Percentiles rank a stretch among this genome's conserved stretches.
Conservation (phyloP, 352 stramenopile species). For the Phytophthora sp. region DNA sequence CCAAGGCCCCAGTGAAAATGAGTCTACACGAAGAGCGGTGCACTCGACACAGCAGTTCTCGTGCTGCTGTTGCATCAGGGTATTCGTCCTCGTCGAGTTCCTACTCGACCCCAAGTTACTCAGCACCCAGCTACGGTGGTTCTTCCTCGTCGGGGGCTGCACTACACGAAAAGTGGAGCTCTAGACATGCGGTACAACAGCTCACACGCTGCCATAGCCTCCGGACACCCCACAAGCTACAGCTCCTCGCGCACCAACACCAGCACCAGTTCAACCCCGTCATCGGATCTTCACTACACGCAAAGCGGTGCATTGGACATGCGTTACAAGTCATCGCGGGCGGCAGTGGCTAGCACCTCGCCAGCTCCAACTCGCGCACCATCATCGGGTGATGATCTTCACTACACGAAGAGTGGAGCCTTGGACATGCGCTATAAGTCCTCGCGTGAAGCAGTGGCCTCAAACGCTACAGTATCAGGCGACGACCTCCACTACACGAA, state of each 20-base stretch:
- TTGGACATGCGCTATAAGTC: not conserved
- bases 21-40: slow-evolving; percentile 30
- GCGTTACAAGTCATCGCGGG: slow-evolving; percentile 38
- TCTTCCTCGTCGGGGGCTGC: slow-evolving; percentile 5
- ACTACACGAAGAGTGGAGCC: not conserved
- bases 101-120: slow-evolving; percentile 1
- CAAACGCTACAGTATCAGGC: not conserved
- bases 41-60: slow-evolving; percentile 32
- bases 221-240: not conserved
- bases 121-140: slow-evolving; percentile 1
- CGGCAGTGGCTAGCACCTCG: no score
- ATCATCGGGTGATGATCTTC: slow-evolving; percentile 1
- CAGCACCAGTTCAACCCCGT: not conserved
- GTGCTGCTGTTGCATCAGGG: slow-evolving; percentile 4
- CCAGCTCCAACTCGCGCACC: no score
- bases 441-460: not conserved
- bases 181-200: slow-evolving; percentile 36
- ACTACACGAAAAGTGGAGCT: slow-evolving; percentile 28
- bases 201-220: slow-evolving; percentile 1
- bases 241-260: not conserved
- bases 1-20: no score
- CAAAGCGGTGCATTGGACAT: slow-evolving; percentile 30
- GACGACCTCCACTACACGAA: slow-evolving; percentile 26
- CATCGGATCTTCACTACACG: not conserved
- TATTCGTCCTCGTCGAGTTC: not conserved